Base-by-base conservation (phyloP, 2,329 filamentous ascomycete genomes). In the Pestalotiopsis fici region DNA sequence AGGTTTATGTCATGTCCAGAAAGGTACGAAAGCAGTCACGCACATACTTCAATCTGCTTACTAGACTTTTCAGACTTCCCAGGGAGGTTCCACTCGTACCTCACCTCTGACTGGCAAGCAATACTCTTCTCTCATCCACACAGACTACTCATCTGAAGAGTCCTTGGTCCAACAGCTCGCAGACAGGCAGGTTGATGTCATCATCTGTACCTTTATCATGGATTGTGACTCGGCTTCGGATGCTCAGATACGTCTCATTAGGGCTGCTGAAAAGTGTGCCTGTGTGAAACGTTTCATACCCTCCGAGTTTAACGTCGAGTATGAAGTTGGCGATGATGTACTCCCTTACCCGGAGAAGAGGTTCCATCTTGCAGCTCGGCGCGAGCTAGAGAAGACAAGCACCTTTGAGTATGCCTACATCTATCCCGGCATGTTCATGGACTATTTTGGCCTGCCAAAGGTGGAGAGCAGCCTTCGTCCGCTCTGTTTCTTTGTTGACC, bases 271-370 rank as follows among this genome's bases (percentile, higher is more conserved):
- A 13, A 59, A 64, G 23, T 71, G 69, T n/a, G n/a, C 73, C 5
- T 69, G 65, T 39, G 77, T 79, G n/a, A 71, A 66, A 62, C 73
- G 78, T 65, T 80, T 80, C 71, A 72, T 79, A 11, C 79, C 79
- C 3, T 79, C 78, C 37, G 79, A 81, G 67, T 80, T 77, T 67
- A 79, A 79, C 54, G 73, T 80, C 64, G 78, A 80, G 63, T 80
- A 80, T 66, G 73, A 79, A 37, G 70, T 74, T n/a, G 69, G 71
- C 1, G 77, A 79, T 63, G 65, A 75, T 25, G 66, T 78, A 11
- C 71, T 79, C 1, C 77, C 77, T 2, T 79, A 79, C 65, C 73
- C 72, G 5, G 74, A 78, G 61, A 79, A 79, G 71, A 66, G 57
- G 39, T 77, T 73, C 35, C 77, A 79, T 62, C 37, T 72, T 4